These are phyloP conservation scores for Endocarpon pusillum DNA, from an alignment of 495 filamentous ascomycete species.

Conservation along the genomic window DNA sequence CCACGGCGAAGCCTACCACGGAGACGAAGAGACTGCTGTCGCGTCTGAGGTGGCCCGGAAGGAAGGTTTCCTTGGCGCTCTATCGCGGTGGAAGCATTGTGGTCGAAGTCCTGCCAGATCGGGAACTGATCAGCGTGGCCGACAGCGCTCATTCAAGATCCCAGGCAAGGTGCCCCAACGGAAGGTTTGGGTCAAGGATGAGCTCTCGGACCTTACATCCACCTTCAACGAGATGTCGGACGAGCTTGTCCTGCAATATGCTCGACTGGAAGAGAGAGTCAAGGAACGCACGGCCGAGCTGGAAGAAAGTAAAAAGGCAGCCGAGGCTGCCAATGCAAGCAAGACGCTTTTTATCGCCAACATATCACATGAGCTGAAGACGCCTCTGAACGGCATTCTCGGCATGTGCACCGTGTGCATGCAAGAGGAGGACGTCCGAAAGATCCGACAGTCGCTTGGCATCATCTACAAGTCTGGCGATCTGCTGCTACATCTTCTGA, in stretches of 20 bases:
- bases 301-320: conserved; percentile 76
- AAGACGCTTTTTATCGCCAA: conserved; percentile 94
- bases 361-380: conserved; percentile 87
- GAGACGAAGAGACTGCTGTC: conserved; percentile 3
- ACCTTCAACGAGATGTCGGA: conserved; percentile 94
- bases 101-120: conserved; percentile 6
- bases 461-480: conserved; percentile 86
- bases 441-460: conserved; percentile 64
- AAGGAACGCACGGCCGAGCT: conserved; percentile 65
- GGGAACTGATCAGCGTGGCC: conserved; percentile 5
- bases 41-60: conserved; percentile 18
- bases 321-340: conserved; percentile 82
- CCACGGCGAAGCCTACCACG: conserved; percentile 13
- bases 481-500: conserved; percentile 70
- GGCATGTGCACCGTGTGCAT: conserved; percentile 87
- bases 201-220: conserved; percentile 67
- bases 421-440: conserved; percentile 62
- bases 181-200: conserved; percentile 63
- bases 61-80: conserved; percentile 23
- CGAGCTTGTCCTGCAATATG: conserved; percentile 73
- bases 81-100: conserved; percentile 17
- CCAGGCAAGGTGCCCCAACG: conserved; percentile 62
- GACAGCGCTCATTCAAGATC: conserved; percentile 45
- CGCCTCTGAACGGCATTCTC: conserved; percentile 80
- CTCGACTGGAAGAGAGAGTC: conserved; percentile 67